Evolutionary conservation across 306 rosid genomes (phyloP), one percentile per base, ranked within the genome.

Genomic region (Cucurbita pepo): DNA sequence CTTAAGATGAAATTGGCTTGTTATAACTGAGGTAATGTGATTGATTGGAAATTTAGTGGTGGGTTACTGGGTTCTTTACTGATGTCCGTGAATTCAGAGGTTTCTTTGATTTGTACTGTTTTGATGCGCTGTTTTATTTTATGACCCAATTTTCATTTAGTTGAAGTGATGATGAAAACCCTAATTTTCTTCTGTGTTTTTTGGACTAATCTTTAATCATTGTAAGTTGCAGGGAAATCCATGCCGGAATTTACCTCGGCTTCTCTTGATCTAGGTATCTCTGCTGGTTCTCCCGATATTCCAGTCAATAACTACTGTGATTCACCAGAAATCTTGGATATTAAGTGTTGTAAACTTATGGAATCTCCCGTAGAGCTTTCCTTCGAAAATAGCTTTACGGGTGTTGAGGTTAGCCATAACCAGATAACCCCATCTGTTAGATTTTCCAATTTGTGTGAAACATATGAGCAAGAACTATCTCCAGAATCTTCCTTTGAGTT

Each of bases 401-500:
- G 78, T 30, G 25, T 88, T 81, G 76, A 84, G 75, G 76, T 72
- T 74, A 80, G 57, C 10, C 76, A 81, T 58, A 53, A 66, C 7
- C 82, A 15, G 13, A 93, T 75, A 72, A 79, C 80, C 12, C 88
- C 89, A 69, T 83, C 90, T 55, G 98, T 93, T 25, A 86, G 77
- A 78, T 93, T 90, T 82, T 87, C 98, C 14, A 34, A 81, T 44
- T 75, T 86, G 45, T 87, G 83, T 67, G 84, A 90, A 62, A 81
- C 87, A 40, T 81, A 75, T 74, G 78, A 69, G 34, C 80, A 72
- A 50, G 88, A 82, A 50, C 62, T 87, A 19, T 85, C 91, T 56
- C 96, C 96, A 25, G 92, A 82, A 72, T 82, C 82, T 53, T 92
- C 97, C 53, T 90, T 92, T 30, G 97, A 92, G 88, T 96, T 90